Percentiles rank a stretch among this genome's conserved stretches.
phyloP scores from a whole-genome alignment of 352 stramenopile genomes.

The Halophytophthora batemanensis region DNA sequence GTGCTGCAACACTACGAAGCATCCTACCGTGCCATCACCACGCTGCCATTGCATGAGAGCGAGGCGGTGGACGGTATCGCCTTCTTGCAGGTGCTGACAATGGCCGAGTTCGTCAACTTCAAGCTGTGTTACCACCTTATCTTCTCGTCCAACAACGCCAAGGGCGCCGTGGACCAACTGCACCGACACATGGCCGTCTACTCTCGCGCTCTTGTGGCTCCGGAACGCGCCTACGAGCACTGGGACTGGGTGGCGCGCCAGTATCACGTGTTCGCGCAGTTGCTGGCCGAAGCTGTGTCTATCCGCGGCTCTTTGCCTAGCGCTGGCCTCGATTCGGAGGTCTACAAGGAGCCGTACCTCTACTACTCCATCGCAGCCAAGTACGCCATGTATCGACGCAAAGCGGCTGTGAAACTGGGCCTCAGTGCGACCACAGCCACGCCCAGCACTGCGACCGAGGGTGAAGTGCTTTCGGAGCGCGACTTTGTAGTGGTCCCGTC shows the following conservation, averaged over 20 bases:
- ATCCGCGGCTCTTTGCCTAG: slow-evolving; percentile 56
- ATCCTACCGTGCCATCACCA: slow-evolving; percentile 63
- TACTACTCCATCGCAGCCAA: slow-evolving; percentile 85
- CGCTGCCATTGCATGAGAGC: slow-evolving; percentile 53
- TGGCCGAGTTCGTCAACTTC: slow-evolving; percentile 86
- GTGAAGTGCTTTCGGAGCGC: slow-evolving; percentile 29
- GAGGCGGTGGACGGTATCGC: slow-evolving; percentile 35
- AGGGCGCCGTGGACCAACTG: slow-evolving; percentile 81
- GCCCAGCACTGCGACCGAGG: slow-evolving; percentile 4
- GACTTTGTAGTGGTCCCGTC: slow-evolving; percentile 77
- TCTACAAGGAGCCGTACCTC: slow-evolving; percentile 87
- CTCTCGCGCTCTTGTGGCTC: slow-evolving; percentile 41
- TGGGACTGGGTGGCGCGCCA: slow-evolving; percentile 84
- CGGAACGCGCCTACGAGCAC: slow-evolving; percentile 70
- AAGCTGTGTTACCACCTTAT: slow-evolving; percentile 88
- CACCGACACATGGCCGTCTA: slow-evolving; percentile 80
- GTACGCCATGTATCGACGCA: slow-evolving; percentile 74
- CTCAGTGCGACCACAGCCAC: slow-evolving; percentile 27
- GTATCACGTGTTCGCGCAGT: slow-evolving; percentile 86
- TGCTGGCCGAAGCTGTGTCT: slow-evolving; percentile 67
- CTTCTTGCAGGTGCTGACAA: slow-evolving; percentile 71
- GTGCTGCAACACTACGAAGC: slow-evolving; percentile 84
- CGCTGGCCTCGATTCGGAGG: slow-evolving; percentile 65
- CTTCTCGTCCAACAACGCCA: slow-evolving; percentile 83
- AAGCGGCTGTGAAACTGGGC: slow-evolving; percentile 56